Conservation (phyloP, 2,329 filamentous ascomycete genomes). For the Amesomyces nigricolor region DNA sequence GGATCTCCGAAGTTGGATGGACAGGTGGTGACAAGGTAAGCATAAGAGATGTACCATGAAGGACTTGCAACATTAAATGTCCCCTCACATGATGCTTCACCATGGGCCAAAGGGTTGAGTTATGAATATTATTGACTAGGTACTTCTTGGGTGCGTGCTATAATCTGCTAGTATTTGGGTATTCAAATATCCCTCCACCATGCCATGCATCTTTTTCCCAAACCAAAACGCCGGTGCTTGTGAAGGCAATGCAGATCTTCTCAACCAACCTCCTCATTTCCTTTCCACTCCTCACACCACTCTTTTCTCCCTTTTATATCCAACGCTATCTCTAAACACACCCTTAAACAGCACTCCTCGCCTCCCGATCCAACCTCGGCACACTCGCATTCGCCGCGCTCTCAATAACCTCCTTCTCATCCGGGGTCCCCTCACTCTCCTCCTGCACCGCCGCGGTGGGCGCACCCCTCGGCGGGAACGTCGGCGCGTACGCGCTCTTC, state of each 20-base stretch:
- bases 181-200: neutral
- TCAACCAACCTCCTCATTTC: neutral
- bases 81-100: no score
- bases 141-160: neutral
- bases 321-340: neutral
- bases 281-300: neutral
- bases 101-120: no score
- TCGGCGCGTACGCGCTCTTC: constrained; percentile 53
- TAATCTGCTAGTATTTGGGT: neutral
- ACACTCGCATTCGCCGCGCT: constrained; percentile 33
- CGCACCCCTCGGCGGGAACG: constrained; percentile 18
- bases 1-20: no score
- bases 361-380: constrained; percentile 29
- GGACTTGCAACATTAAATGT: no score
- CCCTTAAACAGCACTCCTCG: constrained; percentile 9
- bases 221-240: constrained; percentile 11
- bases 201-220: neutral
- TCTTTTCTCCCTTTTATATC: neutral
- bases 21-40: no score
- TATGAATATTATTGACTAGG: no score
- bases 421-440: constrained; percentile 5
- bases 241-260: neutral
- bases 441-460: constrained; percentile 26
- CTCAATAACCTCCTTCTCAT: constrained; percentile 33
- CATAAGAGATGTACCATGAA: no score